Evolutionary conservation across 495 filamentous ascomycete genomes (phyloP).

Genomic region (Aspergillus cavernicola): DNA sequence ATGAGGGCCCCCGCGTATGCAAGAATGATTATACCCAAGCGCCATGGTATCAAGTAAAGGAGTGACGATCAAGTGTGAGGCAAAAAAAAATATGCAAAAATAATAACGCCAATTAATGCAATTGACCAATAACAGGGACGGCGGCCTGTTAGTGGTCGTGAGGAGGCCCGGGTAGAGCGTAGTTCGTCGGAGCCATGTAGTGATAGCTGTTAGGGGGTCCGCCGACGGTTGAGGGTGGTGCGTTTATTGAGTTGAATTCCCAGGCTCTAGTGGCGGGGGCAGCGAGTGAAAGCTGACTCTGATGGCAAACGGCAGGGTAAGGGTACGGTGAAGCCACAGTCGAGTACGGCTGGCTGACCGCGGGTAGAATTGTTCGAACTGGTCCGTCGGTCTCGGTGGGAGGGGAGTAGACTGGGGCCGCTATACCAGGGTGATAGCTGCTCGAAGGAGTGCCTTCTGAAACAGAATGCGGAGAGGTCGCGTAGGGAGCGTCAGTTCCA

Average conservation of each 20-base stretch:
- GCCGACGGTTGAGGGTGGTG: constrained; percentile 11
- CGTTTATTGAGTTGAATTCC: constrained; percentile 33
- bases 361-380: constrained; percentile 29
- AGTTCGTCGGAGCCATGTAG: constrained; percentile 36
- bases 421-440: constrained; percentile 28
- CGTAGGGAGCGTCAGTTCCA: constrained; percentile 36
- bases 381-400: constrained; percentile 24
- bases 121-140: constrained; percentile 1
- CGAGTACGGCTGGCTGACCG: constrained; percentile 31
- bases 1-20: constrained; percentile 7
- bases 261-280: constrained; percentile 30
- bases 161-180: constrained; percentile 29
- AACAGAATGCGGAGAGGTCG: constrained; percentile 43
- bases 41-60: constrained; percentile 37
- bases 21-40: constrained; percentile 21
- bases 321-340: constrained; percentile 29
- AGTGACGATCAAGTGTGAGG: constrained; percentile 33
- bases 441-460: constrained; percentile 34
- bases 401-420: constrained; percentile 27
- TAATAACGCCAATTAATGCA: constrained; percentile 18
- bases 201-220: constrained; percentile 26
- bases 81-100: constrained; percentile 17
- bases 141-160: constrained; percentile 16
- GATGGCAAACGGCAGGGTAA: constrained; percentile 37
- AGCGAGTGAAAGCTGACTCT: constrained; percentile 21